A percentile compares a stretch with the other conserved stretches of the same genome.
Conservation (phyloP, 495 filamentous ascomycete species). For the Aspergillus panamensis region DNA sequence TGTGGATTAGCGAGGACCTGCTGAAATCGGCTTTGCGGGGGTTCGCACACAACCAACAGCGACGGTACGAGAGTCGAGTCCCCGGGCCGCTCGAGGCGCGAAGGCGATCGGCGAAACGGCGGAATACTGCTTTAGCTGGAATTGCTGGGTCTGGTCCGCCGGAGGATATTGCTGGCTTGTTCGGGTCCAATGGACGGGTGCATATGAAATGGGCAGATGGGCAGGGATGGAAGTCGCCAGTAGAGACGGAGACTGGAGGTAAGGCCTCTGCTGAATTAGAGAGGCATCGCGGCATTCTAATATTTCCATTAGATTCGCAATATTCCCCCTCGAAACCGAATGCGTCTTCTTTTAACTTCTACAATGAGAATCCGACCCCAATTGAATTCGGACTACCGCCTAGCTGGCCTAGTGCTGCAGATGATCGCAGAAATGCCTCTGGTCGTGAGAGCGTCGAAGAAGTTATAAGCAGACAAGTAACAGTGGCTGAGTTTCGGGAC, state of each 20-base stretch:
- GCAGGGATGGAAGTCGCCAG: slow-evolving; percentile 26
- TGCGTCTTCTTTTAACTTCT: slow-evolving; percentile 20
- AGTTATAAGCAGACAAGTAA: slow-evolving; percentile 23
- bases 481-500: slow-evolving; percentile 28
- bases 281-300: not conserved
- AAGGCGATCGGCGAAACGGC: slow-evolving; percentile 48
- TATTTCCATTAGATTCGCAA: slow-evolving; percentile 8
- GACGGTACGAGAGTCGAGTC: slow-evolving; percentile 51
- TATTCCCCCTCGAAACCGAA: slow-evolving; percentile 6
- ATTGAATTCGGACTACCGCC: slow-evolving; percentile 9
- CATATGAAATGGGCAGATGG: slow-evolving; percentile 44
- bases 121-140: slow-evolving; percentile 47
- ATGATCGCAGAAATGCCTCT: slow-evolving; percentile 1
- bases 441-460: slow-evolving; percentile 18
- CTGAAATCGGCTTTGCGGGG: slow-evolving; percentile 48
- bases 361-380: slow-evolving; percentile 23
- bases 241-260: slow-evolving; percentile 29
- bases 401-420: not conserved
- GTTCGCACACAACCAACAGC: slow-evolving; percentile 39
- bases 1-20: slow-evolving; percentile 56
- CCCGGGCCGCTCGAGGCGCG: slow-evolving; percentile 61
- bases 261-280: not conserved
- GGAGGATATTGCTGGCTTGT: slow-evolving; percentile 40
- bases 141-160: slow-evolving; percentile 25
- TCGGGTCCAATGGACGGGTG: slow-evolving; percentile 45